Evolutionary conservation across 2,329 filamentous ascomycete species (phyloP).

Genomic region (Penicillium sclerotigenum): DNA sequence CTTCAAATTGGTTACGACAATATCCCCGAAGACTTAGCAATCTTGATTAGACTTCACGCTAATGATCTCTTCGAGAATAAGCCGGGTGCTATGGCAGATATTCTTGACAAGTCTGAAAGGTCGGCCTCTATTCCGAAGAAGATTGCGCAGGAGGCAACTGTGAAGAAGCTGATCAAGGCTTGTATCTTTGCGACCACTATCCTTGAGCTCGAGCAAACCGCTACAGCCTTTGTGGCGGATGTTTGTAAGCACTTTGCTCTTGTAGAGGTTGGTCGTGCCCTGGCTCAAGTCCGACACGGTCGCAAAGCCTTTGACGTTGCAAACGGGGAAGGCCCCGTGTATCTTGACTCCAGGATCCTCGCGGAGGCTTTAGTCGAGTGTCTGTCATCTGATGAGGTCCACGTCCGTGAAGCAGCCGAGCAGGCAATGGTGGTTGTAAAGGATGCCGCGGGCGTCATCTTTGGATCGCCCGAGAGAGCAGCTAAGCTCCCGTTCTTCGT

Average conservation of each 20-base stretch:
- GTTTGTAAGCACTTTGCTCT: slow-evolving; percentile 88
- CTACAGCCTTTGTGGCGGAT: slow-evolving; percentile 71
- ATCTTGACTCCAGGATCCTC: slow-evolving; percentile 80
- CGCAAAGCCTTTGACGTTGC: slow-evolving; percentile 78
- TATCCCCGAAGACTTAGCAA: slow-evolving; percentile 83
- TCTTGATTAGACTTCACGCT: slow-evolving; percentile 80
- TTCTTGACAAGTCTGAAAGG: slow-evolving; percentile 72
- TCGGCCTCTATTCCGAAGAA: slow-evolving; percentile 85
- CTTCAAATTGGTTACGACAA: slow-evolving; percentile 82
- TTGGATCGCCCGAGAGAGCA: slow-evolving; percentile 69
- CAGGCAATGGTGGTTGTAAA: slow-evolving; percentile 74
- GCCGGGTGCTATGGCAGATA: slow-evolving; percentile 63
- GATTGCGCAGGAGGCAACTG: slow-evolving; percentile 71
- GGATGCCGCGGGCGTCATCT: slow-evolving; percentile 71
- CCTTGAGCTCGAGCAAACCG: slow-evolving; percentile 73
- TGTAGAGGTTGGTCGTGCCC: slow-evolving; percentile 80
- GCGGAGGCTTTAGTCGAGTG: slow-evolving; percentile 89
- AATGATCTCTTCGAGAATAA: slow-evolving; percentile 77
- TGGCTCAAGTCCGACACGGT: slow-evolving; percentile 74
- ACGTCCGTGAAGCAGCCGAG: slow-evolving; percentile 79
- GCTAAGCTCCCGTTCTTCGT: slow-evolving; percentile 79
- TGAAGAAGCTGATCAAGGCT: slow-evolving; percentile 86
- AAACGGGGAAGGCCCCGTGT: slow-evolving; percentile 80
- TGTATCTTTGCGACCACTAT: slow-evolving; percentile 81
- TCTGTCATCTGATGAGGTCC: slow-evolving; percentile 76